These are phyloP conservation scores for Pulchroboletus neoregius DNA, from an alignment of 1,284 basidiomycete genomes.

Conservation along the genomic window DNA sequence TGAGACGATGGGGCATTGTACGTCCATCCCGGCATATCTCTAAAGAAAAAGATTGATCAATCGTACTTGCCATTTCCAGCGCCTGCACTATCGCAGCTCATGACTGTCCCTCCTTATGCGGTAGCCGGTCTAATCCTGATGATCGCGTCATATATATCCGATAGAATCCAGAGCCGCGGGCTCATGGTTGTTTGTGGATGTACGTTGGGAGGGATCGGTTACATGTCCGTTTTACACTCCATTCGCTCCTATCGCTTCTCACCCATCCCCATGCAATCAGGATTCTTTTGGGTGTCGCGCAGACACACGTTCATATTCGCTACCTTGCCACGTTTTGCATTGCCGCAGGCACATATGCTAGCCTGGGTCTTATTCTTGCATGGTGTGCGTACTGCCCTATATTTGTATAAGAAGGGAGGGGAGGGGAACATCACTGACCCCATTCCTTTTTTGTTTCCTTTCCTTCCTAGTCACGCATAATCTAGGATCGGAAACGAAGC, in stretches of 20 bases:
- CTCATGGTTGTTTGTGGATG: conserved; percentile 49
- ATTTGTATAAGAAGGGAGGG: not conserved
- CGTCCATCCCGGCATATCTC: conserved; percentile 9
- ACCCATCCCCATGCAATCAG: conserved; percentile 9
- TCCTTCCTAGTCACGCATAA: conserved; percentile 58
- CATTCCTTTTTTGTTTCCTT: no score
- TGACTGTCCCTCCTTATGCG: conserved; percentile 82
- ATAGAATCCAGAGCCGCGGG: conserved; percentile 70
- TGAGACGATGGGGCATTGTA: conserved; percentile 62
- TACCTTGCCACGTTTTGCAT: conserved; percentile 72
- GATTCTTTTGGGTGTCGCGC: conserved; percentile 20
- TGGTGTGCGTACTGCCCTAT: conserved; percentile 55
- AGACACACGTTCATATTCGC: conserved; percentile 46
- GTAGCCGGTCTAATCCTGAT: conserved; percentile 66
- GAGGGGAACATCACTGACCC: not conserved
- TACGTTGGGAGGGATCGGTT: conserved; percentile 57
- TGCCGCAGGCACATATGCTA: conserved; percentile 64
- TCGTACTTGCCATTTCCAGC: conserved; percentile 30
- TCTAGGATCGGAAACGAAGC: conserved; percentile 73
- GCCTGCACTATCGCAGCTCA: conserved; percentile 55
- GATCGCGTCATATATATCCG: conserved; percentile 63
- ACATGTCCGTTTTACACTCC: conserved; percentile 32
- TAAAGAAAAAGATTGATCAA: not conserved
- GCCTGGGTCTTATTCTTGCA: conserved; percentile 62
- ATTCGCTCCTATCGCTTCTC: not conserved